Evolutionary conservation across 2,329 filamentous ascomycete species (phyloP), one percentile per base, ranked within the genome.

Genomic region (Thielaviopsis populi): DNA sequence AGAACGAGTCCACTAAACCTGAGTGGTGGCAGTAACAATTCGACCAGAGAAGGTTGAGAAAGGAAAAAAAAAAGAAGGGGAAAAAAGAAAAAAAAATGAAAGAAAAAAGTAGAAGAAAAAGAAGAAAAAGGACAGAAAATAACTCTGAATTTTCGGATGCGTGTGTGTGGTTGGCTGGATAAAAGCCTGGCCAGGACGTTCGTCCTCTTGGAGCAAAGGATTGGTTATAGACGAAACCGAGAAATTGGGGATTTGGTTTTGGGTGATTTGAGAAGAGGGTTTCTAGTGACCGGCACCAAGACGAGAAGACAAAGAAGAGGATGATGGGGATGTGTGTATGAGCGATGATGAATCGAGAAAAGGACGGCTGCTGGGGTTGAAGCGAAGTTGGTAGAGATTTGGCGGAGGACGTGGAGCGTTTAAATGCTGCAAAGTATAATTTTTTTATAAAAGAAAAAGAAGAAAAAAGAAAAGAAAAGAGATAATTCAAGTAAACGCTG

Each of bases 21-120:
- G 61, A 63, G 17, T 53, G 7, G 48, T 63, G 8, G 50, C 30
- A 46, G 40, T 61, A 41, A 10, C 41, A 46, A 61, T 61, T 19
- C 19, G 41, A 41, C 8, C 17, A 62, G n/a, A 46, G 43, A 43
- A 64, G 62, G 43, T 19, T 50, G 30, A 60, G 56, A 59, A 58
- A n/a, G n/a, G 46, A 59, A 37, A 8, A 4, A 7, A 54, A 30
- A 13, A 27, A 41, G 24, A 46, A 61, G 13, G 19, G 33, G 40
- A 54, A 11, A 33, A 53, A 50, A 50, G n/a, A 62, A 48, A 30
- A 58, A 56, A 43, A 63, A 30, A 15, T 8, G 10, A 50, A 27
- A 17, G 41, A 60, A 60, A 42, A 60, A 15, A 42, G n/a, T 7
- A 7, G 30, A 33, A 33, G 10, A 43, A 43, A 7, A 30, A 27